Base-by-base conservation (phyloP, 2,329 filamentous ascomycete genomes). In the Didymellaceae sp. region DNA sequence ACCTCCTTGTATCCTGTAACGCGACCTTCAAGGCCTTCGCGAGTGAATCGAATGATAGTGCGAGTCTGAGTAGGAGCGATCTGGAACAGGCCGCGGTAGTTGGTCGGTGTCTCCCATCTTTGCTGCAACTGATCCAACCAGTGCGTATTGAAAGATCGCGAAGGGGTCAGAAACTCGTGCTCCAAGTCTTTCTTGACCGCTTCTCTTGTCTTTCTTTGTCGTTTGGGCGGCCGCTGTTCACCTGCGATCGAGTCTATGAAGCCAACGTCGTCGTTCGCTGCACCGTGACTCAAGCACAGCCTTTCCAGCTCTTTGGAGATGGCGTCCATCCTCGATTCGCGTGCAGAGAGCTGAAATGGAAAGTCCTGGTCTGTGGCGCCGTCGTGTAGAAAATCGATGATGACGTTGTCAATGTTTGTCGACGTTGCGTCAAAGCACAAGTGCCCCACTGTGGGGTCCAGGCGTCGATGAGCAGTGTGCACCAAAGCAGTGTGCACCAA, bases 1-100 rank as follows among this genome's bases (percentile, higher is more conserved):
- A 97, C 90, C 71, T 97, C 94, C 68, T 87, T 89, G 74, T 99
- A 97, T 41, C 92, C 92, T 7, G 90, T 96, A 18, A 99, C 93
- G 43, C 88, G 84, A 17, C 94, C 94, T 74, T 97, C 91, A 11
- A 97, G 81, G 5, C 94, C 94, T 74, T 96, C 91, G 46, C 94
- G 84, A 34, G 86, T 88, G 72, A 99, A 99, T 22, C 94, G 86
- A 21, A 91, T 96, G 61, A 97, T 87, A n/a, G 92, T 97, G 50
- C 94, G 86, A 13, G 91, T 93, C 75, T 97, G 94, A 0, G 93
- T 95, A 3, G 91, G 90, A 1, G 91, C 91, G 45, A 97, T 82
- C 57, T 87, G 85, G 74, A 96, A 96, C 14, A 97, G 82, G 48
- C 91, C 86, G n/a, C 86, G 83, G 69, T 92, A 89, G 65, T 96